phyloP scores from a whole-genome alignment of 208 protist genomes.

The Crithidia brevicula region DNA sequence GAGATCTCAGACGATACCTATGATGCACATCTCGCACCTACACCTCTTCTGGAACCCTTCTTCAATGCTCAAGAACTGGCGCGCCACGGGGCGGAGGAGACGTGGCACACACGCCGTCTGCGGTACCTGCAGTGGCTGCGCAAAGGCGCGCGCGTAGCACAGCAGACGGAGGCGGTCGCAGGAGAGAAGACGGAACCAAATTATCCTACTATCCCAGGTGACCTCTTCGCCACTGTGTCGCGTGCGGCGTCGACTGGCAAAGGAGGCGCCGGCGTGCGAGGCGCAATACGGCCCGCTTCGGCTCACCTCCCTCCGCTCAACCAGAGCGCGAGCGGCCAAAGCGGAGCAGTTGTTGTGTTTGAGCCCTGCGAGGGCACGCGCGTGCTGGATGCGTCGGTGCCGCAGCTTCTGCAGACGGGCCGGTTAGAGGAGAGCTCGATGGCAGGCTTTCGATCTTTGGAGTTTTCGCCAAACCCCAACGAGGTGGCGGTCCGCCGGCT shows the following conservation, averaged over 20 bases:
- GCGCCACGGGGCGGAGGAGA: slow-evolving; percentile 10
- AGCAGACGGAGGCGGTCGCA: not conserved
- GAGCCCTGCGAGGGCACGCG: too few relatives aligned
- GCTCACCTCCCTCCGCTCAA: not conserved
- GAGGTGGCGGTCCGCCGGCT: slow-evolving; percentile 26
- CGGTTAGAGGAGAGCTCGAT: not conserved
- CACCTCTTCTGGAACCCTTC: slow-evolving; percentile 29
- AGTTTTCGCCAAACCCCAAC: slow-evolving; percentile 17
- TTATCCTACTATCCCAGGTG: not conserved
- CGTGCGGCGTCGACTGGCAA: not conserved
- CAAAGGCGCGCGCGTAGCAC: slow-evolving; percentile 6
- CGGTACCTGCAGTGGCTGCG: slow-evolving; percentile 31
- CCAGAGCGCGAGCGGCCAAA: not conserved
- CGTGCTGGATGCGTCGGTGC: not conserved
- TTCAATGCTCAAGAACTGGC: slow-evolving; percentile 17
- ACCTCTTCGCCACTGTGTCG: not conserved
- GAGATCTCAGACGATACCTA: too few relatives aligned
- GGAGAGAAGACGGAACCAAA: not conserved
- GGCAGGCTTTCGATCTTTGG: not conserved
- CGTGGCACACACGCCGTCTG: slow-evolving; percentile 21
- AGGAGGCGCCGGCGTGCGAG: too few relatives aligned
- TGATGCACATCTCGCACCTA: too few relatives aligned
- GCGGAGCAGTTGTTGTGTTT: too few relatives aligned
- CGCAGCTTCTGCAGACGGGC: not conserved
- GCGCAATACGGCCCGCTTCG: not conserved